Conservation (phyloP, 768 basidiomycete species). For the Suillus americanus region DNA sequence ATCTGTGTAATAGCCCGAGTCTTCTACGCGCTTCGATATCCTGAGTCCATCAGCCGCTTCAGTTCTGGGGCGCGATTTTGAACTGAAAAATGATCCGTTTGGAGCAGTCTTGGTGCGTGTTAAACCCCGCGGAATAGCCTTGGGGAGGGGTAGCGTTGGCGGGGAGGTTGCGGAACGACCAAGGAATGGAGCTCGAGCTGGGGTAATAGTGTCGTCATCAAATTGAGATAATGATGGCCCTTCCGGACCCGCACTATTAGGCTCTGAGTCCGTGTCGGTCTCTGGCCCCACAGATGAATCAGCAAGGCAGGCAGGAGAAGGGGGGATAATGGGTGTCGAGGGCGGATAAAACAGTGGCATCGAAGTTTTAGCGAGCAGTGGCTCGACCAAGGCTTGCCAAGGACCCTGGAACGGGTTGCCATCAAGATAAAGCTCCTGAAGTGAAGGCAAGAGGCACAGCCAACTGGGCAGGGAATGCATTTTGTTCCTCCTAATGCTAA, state of each 20-base stretch:
- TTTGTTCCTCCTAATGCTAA: constrained; percentile 87
- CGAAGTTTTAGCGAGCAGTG: constrained; percentile 67
- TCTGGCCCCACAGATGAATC: constrained; percentile 49
- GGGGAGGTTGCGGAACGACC: constrained; percentile 54
- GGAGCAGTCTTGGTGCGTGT: constrained; percentile 76
- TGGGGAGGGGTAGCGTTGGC: constrained; percentile 27
- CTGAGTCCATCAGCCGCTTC: constrained; percentile 24
- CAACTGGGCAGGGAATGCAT: constrained; percentile 90
- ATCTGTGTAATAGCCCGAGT: constrained; percentile 44
- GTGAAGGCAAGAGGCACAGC: constrained; percentile 82
- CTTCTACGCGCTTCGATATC: constrained; percentile 32
- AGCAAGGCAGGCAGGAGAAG: constrained; percentile 45
- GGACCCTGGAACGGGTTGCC: constrained; percentile 95
- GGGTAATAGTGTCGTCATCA: constrained; percentile 77
- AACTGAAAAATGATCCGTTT: constrained; percentile 50
- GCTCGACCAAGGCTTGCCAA: constrained; percentile 88
- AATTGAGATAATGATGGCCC: constrained; percentile 27
- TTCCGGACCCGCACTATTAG: constrained; percentile 40
- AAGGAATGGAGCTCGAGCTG: constrained; percentile 54
- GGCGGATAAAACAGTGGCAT: constrained; percentile 63
- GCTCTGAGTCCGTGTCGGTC: constrained; percentile 53
- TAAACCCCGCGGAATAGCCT: constrained; percentile 43
- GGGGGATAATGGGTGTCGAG: constrained; percentile 60
- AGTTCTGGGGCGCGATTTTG: constrained; percentile 41
- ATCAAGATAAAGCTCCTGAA: constrained; percentile 91